phyloP scores from a whole-genome alignment of 495 filamentous ascomycete genomes.

The Sordaria brevicollis region DNA sequence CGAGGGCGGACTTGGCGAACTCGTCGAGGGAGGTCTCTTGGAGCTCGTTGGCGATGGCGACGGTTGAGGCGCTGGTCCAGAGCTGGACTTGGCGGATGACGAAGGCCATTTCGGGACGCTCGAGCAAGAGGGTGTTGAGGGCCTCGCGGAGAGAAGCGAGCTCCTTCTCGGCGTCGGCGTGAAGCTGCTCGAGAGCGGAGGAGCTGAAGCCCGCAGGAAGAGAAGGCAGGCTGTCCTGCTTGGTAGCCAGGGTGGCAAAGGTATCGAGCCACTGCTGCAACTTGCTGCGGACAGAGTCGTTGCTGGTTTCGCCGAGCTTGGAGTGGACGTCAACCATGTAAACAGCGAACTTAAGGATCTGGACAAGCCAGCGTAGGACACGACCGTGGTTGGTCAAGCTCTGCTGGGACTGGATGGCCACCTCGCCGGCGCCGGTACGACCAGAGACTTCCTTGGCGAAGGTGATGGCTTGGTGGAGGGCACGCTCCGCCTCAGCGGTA shows the following conservation, averaged over 20 bases:
- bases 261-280: constrained; percentile 41
- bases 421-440: constrained; percentile 1
- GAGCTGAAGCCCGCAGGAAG: constrained; percentile 48
- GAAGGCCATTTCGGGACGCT: constrained; percentile 51
- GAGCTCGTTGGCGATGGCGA: constrained; percentile 7
- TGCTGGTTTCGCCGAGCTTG: constrained; percentile 44
- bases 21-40: constrained; percentile 9
- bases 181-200: constrained; percentile 26
- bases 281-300: constrained; percentile 26
- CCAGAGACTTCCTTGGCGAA: constrained; percentile 16
- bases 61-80: constrained; percentile 27
- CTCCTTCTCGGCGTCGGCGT: constrained; percentile 33
- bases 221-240: constrained; percentile 37
- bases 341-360: constrained; percentile 30
- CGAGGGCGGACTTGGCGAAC: constrained; percentile 41
- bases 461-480: constrained; percentile 11
- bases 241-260: constrained; percentile 24
- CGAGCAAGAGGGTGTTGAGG: constrained; percentile 30
- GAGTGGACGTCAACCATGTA: constrained; percentile 48
- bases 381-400: constrained; percentile 18
- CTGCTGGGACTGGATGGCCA: constrained; percentile 8
- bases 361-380: constrained; percentile 30
- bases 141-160: constrained; percentile 35
- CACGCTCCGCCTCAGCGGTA: constrained; percentile 14
- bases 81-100: constrained; percentile 48